A percentile compares a stretch with the other conserved stretches of the same genome.
These are phyloP conservation scores for Solanum verrucosum DNA, from an alignment of 257 asterid genomes.

Conservation along the genomic window DNA sequence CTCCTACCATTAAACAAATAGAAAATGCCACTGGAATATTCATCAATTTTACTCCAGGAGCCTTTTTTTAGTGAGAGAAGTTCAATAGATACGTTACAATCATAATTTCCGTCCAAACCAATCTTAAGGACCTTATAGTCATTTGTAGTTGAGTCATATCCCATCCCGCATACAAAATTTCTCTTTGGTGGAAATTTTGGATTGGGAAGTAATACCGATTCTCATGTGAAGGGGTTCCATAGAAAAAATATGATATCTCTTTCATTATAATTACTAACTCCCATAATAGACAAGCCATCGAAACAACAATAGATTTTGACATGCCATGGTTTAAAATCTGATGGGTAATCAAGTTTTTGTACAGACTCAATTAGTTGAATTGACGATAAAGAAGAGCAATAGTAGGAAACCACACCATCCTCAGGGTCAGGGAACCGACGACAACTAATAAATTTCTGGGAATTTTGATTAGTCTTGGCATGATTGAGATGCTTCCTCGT, in stretches of 20 bases:
- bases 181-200: not conserved
- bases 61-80: not conserved
- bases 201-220: not conserved
- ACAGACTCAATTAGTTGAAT: not conserved
- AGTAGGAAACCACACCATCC: not conserved
- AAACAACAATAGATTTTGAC: too few relatives aligned
- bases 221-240: not conserved
- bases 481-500: not conserved
- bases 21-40: not conserved
- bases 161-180: not conserved
- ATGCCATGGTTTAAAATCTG: too few relatives aligned
- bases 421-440: not conserved
- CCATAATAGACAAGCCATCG: not conserved
- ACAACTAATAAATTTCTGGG: not conserved
- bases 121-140: not conserved
- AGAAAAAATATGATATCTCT: not conserved
- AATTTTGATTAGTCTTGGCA: not conserved
- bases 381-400: not conserved
- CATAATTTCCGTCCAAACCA: not conserved
- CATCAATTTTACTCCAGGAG: not conserved
- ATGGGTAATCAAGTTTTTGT: too few relatives aligned
- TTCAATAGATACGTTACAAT: not conserved
- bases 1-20: not conserved
- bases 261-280: not conserved
- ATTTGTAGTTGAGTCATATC: not conserved